Percentiles rank a stretch among this genome's conserved stretches.
Conservation (phyloP, 1,139 yeast species). For the Meyerozyma athensensis region DNA sequence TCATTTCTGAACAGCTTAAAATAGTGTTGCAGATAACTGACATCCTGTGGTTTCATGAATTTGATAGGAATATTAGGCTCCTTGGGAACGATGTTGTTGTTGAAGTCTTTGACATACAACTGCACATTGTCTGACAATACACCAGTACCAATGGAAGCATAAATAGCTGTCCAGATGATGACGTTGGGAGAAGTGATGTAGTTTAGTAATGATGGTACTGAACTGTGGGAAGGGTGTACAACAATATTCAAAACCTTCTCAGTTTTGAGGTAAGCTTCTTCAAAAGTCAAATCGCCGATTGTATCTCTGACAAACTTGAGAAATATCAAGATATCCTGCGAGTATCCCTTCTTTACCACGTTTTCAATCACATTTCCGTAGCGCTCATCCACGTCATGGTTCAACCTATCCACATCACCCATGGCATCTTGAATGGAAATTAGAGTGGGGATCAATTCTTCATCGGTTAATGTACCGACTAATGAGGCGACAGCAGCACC, state of each 20-base stretch:
- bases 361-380: constrained; percentile 65
- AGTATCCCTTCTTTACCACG: constrained; percentile 68
- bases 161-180: constrained; percentile 79
- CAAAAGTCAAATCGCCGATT: constrained; percentile 85
- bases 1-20: constrained; percentile 20
- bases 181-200: constrained; percentile 95
- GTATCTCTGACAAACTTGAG: constrained; percentile 71
- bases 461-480: constrained; percentile 63
- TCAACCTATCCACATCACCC: constrained; percentile 43
- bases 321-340: constrained; percentile 77
- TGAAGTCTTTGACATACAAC: constrained; percentile 65
- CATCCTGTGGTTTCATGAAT: constrained; percentile 45
- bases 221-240: constrained; percentile 76
- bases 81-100: constrained; percentile 48
- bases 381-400: constrained; percentile 58
- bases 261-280: constrained; percentile 85
- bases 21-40: constrained; percentile 40
- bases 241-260: constrained; percentile 82
- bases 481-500: constrained; percentile 91
- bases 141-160: constrained; percentile 70
- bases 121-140: constrained; percentile 57
- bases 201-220: constrained; percentile 73
- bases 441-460: constrained; percentile 50
- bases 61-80: constrained; percentile 29
- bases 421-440: constrained; percentile 45